Conservation (phyloP, 1,284 basidiomycete genomes). For the Ustanciosporium gigantosporum region DNA sequence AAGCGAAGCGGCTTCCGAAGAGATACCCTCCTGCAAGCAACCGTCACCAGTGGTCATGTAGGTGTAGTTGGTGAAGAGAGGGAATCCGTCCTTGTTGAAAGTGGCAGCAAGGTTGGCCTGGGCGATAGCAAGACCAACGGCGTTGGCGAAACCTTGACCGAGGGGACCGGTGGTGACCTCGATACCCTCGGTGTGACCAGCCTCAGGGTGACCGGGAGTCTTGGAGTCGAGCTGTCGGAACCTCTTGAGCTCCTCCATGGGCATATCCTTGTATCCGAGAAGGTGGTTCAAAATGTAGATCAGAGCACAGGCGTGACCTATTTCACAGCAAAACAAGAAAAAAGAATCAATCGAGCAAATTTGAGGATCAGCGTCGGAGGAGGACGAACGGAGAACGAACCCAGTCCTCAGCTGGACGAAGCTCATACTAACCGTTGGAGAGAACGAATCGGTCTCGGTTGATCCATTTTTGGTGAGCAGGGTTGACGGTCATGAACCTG, state of each 20-base stretch:
- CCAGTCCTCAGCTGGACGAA: too few relatives aligned
- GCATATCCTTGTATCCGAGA: conserved; percentile 74
- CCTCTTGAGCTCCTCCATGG: conserved; percentile 78
- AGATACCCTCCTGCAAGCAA: conserved; percentile 93
- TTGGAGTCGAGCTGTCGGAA: conserved; percentile 73
- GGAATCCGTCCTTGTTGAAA: conserved; percentile 85
- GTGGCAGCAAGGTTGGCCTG: conserved; percentile 84
- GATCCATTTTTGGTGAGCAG: conserved; percentile 81
- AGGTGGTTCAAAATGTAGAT: conserved; percentile 83
- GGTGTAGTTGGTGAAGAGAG: conserved; percentile 85
- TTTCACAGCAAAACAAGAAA: conserved; percentile 64
- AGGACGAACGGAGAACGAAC: neutral
- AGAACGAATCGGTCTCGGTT: conserved; percentile 70
- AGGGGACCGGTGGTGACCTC: conserved; percentile 96
- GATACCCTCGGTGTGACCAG: conserved; percentile 78
- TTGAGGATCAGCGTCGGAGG: neutral
- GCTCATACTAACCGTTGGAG: conserved; percentile 60
- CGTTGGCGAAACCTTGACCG: conserved; percentile 84
- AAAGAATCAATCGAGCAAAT: neutral
- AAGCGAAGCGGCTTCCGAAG: conserved; percentile 84
- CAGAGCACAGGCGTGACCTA: conserved; percentile 63
- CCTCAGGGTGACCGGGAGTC: conserved; percentile 79
- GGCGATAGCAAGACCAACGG: conserved; percentile 88
- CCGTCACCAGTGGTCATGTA: conserved; percentile 90
- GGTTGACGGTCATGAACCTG: conserved; percentile 83